phyloP scores from a whole-genome alignment of 2,329 filamentous ascomycete genomes.

The Penicillium paneum region DNA sequence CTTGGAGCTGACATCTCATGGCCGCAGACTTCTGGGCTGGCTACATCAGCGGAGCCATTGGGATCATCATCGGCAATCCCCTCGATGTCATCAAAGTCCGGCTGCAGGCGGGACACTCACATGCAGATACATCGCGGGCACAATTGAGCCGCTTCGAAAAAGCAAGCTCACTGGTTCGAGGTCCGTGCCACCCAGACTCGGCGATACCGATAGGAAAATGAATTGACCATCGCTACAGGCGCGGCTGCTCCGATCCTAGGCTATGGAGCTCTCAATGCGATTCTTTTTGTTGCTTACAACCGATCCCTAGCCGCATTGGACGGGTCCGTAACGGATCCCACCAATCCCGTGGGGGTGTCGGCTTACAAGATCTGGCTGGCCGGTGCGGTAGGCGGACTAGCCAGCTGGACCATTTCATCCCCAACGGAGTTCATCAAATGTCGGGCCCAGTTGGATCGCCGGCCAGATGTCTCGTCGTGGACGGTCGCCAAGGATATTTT shows the following conservation, averaged over 20 bases:
- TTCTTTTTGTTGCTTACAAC: constrained; percentile 90
- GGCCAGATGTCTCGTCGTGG: constrained; percentile 56
- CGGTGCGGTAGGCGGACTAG: constrained; percentile 76
- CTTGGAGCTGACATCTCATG: constrained; percentile 49
- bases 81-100: constrained; percentile 77
- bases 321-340: constrained; percentile 42
- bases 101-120: constrained; percentile 62
- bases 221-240: constrained; percentile 48
- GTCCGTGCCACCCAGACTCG: constrained; percentile 20
- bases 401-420: constrained; percentile 79
- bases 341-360: constrained; percentile 44
- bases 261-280: constrained; percentile 85
- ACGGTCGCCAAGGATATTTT: constrained; percentile 62
- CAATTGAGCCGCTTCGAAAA: constrained; percentile 34
- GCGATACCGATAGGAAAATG: not conserved
- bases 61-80: constrained; percentile 86
- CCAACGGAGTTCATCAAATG: constrained; percentile 92
- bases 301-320: constrained; percentile 66
- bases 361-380: constrained; percentile 72
- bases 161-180: constrained; percentile 39
- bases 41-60: constrained; percentile 79
- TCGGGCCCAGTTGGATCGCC: constrained; percentile 66
- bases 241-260: constrained; percentile 81
- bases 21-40: constrained; percentile 92
- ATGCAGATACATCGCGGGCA: constrained; percentile 24